Base-by-base conservation (phyloP, 1,284 basidiomycete genomes). In the Lentinula novae-zelandiae region DNA sequence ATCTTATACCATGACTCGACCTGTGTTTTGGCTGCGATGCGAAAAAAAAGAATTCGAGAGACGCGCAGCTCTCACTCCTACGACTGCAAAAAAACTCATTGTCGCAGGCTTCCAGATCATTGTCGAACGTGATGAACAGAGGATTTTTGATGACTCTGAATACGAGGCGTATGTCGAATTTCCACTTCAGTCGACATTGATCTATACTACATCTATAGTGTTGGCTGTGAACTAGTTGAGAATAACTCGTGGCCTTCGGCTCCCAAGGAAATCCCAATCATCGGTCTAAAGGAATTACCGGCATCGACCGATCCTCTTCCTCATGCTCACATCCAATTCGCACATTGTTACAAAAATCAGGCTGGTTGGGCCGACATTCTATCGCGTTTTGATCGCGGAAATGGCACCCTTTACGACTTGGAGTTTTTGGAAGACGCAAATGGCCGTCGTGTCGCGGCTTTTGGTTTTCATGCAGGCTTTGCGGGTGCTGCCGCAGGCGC, bases 241-340 rank as follows among this genome's bases (percentile, higher is more conserved):
- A 90, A 97, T 78, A 95, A 96, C 75, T 83, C 91, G 10, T 99
- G 96, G 96, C 87, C 92, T 22, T 80, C 73, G 46, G 92, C 93
- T 0, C 94, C 96, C 1, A 74, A 73, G 33, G 75, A 86, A 44
- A 79, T 89, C 48, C 90, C 93, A 60, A 97, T 99, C 76, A 90
- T 98, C 68, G 97, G 97, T 7, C 83, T 99, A 73, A 99, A 99
- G 81, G 97, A 99, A 75, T 86, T 99, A 20, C 88, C 92, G 44
- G 85, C 80, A 63, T 95, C 93, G 49, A 81, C 83, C 48, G 86
- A 87, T 49, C 91, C 95, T 17, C 79, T 98, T 17, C 86, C 84
- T 10, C 95, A 98, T 78, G 96, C 93, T 8, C 97, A 99, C 77
- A 96, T 99, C 74, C 96, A 98, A 73, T 99, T 99, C 69, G 96